phyloP scores from a whole-genome alignment of 2,329 filamentous ascomycete species.

The Hymenoscyphus salicellus region DNA sequence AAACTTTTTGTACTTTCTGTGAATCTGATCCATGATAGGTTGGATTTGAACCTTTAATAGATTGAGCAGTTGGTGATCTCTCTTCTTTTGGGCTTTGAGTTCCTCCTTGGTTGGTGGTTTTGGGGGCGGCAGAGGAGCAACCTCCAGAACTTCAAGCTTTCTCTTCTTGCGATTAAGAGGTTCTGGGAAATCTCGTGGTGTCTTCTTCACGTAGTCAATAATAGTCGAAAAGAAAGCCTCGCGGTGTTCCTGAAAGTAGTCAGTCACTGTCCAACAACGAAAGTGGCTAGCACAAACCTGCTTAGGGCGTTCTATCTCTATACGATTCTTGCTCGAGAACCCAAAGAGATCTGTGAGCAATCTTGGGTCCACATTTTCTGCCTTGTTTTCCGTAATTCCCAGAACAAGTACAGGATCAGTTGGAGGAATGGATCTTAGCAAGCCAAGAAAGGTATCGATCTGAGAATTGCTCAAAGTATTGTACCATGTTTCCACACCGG shows the following conservation, averaged over 20 bases:
- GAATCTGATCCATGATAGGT: slow-evolving; percentile 96
- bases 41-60: slow-evolving; percentile 84
- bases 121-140: slow-evolving; percentile 70
- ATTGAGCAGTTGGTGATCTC: slow-evolving; percentile 81
- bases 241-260: slow-evolving; percentile 54
- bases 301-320: slow-evolving; percentile 65
- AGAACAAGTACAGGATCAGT: slow-evolving; percentile 87
- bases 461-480: slow-evolving; percentile 56
- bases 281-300: slow-evolving; percentile 45
- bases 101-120: slow-evolving; percentile 72
- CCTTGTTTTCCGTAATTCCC: slow-evolving; percentile 72
- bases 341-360: slow-evolving; percentile 80
- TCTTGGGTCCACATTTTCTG: slow-evolving; percentile 57
- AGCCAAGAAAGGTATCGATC: slow-evolving; percentile 77
- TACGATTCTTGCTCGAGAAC: slow-evolving; percentile 76
- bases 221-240: slow-evolving; percentile 75
- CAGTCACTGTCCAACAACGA: slow-evolving; percentile 26
- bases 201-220: slow-evolving; percentile 71
- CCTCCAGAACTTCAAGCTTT: slow-evolving; percentile 70
- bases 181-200: slow-evolving; percentile 83
- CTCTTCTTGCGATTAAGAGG: slow-evolving; percentile 83
- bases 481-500: slow-evolving; percentile 87
- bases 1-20: slow-evolving; percentile 85
- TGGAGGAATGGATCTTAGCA: slow-evolving; percentile 78
- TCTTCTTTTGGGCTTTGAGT: slow-evolving; percentile 73